Conservation (phyloP, 2,329 filamentous ascomycete species). For the Elsinoe necatrix region DNA sequence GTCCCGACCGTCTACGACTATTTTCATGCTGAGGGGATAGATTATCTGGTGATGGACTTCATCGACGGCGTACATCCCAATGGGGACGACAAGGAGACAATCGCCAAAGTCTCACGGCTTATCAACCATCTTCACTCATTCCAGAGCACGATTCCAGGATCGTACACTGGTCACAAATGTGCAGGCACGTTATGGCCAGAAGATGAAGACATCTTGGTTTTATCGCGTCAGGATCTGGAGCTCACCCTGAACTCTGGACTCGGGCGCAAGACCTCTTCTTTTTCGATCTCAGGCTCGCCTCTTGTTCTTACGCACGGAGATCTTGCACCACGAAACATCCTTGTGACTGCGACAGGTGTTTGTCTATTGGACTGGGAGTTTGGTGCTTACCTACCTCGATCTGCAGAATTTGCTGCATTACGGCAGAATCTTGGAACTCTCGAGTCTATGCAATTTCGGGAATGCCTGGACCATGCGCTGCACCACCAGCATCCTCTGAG, state of each 20-base stretch:
- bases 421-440: neutral
- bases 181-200: neutral
- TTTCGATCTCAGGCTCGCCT: neutral
- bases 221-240: neutral
- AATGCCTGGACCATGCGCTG: neutral
- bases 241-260: neutral
- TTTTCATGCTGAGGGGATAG: neutral
- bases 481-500: neutral
- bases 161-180: neutral
- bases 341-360: neutral
- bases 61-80: neutral
- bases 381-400: neutral
- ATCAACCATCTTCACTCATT: neutral
- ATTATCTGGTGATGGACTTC: neutral
- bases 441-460: neutral
- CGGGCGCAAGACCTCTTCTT: neutral
- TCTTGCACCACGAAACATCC: neutral
- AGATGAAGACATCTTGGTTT: neutral
- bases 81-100: neutral
- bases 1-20: neutral
- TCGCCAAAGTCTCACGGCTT: neutral
- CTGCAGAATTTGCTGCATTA: neutral
- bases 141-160: neutral
- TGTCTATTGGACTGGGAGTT: neutral
- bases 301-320: neutral